phyloP scores from a whole-genome alignment of 257 asterid genomes.

The Gentiana macrophylla region DNA sequence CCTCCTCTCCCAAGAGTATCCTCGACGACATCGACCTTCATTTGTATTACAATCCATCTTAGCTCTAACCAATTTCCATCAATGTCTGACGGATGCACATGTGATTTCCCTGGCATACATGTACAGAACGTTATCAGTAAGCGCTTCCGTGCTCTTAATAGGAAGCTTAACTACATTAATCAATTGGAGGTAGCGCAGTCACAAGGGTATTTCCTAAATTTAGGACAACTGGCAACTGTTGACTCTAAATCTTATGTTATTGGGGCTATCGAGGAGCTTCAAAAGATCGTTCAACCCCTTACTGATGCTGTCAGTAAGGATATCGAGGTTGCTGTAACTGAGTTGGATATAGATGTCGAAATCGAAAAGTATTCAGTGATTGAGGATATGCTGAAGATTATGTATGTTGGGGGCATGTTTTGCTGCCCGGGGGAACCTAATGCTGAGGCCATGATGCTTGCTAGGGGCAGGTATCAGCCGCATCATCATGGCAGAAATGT shows the following conservation, averaged over 20 bases:
- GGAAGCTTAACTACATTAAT: slow-evolving; percentile 47
- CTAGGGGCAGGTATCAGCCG: slow-evolving; percentile 54
- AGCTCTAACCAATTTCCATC: background rate
- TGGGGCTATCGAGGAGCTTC: slow-evolving; percentile 59
- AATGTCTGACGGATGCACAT: slow-evolving; percentile 6
- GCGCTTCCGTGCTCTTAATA: slow-evolving; percentile 66
- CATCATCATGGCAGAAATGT: slow-evolving; percentile 54
- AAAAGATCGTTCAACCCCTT: slow-evolving; percentile 54
- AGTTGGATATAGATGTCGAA: slow-evolving; percentile 6
- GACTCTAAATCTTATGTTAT: slow-evolving; percentile 39
- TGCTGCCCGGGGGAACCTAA: slow-evolving; percentile 15
- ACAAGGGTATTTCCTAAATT: slow-evolving; percentile 56
- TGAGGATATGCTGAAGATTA: slow-evolving; percentile 38
- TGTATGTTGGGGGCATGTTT: slow-evolving; percentile 54
- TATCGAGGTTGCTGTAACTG: slow-evolving; percentile 11
- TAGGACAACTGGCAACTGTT: slow-evolving; percentile 61
- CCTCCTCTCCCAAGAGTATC: background rate
- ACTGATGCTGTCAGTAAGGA: slow-evolving; percentile 47
- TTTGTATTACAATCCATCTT: background rate
- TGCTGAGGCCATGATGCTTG: slow-evolving; percentile 35
- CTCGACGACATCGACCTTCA: background rate
- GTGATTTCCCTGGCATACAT: slow-evolving; percentile 44
- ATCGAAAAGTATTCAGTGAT: slow-evolving; percentile 10
- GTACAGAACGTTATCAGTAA: slow-evolving; percentile 50
- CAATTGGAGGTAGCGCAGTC: slow-evolving; percentile 62